Conservation (phyloP, 495 filamentous ascomycete species). For the Penicillium turbatum region DNA sequence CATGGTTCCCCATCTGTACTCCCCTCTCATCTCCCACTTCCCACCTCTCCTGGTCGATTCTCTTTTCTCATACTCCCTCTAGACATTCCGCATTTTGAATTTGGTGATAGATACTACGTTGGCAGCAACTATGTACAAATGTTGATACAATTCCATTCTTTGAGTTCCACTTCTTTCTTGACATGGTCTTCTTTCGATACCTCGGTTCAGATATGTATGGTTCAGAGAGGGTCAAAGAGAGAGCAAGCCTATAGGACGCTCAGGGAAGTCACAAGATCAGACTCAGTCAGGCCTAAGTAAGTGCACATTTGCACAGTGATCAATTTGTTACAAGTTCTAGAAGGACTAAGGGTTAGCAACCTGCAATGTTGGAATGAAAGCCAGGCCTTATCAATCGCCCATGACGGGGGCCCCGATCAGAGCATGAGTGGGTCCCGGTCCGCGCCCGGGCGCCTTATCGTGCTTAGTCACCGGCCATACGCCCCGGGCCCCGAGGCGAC, state of each 20-base stretch:
- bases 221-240: background rate
- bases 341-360: too few species aligned
- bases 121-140: constrained; percentile 18
- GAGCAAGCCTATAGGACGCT: too few species aligned
- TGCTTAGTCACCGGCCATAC: background rate
- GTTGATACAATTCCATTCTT: constrained; percentile 3
- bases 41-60: background rate
- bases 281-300: too few species aligned
- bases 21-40: background rate
- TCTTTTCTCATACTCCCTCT: constrained; percentile 16
- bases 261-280: too few species aligned
- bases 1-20: constrained; percentile 4
- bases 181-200: background rate
- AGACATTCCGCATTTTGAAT: constrained; percentile 4
- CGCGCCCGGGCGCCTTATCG: background rate
- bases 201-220: background rate
- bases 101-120: constrained; percentile 20
- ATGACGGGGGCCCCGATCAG: background rate
- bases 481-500: background rate
- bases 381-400: background rate
- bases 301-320: too few species aligned
- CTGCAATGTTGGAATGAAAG: background rate
- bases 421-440: too few species aligned
- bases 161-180: background rate
- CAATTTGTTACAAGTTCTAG: too few species aligned